Base-by-base conservation (phyloP, 805 yeast genomes). In the Torulaspora microellipsoides region DNA sequence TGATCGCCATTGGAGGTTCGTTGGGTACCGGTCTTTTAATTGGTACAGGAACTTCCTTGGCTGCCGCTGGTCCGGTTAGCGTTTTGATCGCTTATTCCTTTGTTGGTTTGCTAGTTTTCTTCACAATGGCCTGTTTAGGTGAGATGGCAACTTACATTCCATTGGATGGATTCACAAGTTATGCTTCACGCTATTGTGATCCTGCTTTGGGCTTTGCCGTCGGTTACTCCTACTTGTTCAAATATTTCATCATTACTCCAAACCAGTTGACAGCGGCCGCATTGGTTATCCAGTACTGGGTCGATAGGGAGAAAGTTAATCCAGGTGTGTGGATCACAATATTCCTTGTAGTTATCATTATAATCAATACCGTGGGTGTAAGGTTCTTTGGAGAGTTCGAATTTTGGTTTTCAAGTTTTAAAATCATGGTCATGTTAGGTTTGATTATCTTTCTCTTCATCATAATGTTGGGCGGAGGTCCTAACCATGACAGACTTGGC, bases 1-100 rank as follows among this genome's bases (percentile, higher is more conserved):
- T 83, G 84, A 79, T 83, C 58, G 84, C 93, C 51, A 78, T 86
- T 52, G 95, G 93, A 53, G 91, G 93, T 53, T 85, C 91, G 8
- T 66, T 85, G 40, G 93, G 93, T 43, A 84, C 93, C 1, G 95
- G 90, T 58, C 70, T 85, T 44, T 69, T 85, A 51, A 81, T 85
- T 52, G 88, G 90, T 55, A 82, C 90, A 2, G 88, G 89, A 44
- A 67, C 79, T 12, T 81, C 90, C 1, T 70, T 85, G 43, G 69
- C 73, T n/a, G 61, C 72, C 10, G 88, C 86, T 11, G 95, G 95
- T 7, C 91, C 64, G 3, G 77, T 69, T 3, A 62, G 76, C 3
- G 58, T 73, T 30, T 60, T 82, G 34, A 73, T 85, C 40, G 77
- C 87, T 3, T 87, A 85, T 59, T 63, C 81, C 6, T 60, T 81